phyloP scores from a whole-genome alignment of 768 basidiomycete genomes.

The Lenzites betulinus region DNA sequence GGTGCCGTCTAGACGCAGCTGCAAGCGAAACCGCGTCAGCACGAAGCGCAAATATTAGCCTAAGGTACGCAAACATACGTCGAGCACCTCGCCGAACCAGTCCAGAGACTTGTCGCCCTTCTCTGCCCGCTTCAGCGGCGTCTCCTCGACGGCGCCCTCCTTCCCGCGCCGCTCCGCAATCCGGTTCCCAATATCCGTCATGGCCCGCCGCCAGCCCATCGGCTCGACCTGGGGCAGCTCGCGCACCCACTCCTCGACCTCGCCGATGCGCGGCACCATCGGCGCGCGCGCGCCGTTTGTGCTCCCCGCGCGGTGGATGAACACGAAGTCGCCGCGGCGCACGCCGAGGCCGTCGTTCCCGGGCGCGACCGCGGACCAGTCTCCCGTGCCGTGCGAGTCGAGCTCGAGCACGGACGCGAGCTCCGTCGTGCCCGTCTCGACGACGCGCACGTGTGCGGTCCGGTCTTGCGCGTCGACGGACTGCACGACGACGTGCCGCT shows the following conservation, averaged over 20 bases:
- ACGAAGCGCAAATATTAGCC: neutral
- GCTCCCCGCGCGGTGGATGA: constrained; percentile 69
- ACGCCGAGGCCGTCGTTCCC: constrained; percentile 72
- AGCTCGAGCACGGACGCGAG: constrained; percentile 84
- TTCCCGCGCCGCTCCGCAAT: constrained; percentile 54
- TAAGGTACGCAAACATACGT: constrained; percentile 44
- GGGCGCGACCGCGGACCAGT: constrained; percentile 45
- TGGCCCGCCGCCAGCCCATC: constrained; percentile 69
- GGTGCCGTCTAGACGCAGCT: constrained; percentile 77
- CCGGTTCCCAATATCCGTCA: constrained; percentile 63
- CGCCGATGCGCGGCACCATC: constrained; percentile 81
- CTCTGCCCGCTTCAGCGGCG: constrained; percentile 45
- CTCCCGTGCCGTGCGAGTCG: constrained; percentile 76
- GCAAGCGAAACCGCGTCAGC: neutral
- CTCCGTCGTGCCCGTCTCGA: constrained; percentile 56
- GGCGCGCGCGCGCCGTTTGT: constrained; percentile 74
- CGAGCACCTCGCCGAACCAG: constrained; percentile 90
- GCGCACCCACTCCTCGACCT: constrained; percentile 78
- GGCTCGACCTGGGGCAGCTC: constrained; percentile 50
- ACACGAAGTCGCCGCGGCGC: constrained; percentile 80
- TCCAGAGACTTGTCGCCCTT: constrained; percentile 45
- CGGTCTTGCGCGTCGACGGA: constrained; percentile 71
- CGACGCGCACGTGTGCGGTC: constrained; percentile 65
- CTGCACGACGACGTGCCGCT: constrained; percentile 74
- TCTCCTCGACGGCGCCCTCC: constrained; percentile 38